A percentile compares a stretch with the other conserved stretches of the same genome.
phyloP scores from a whole-genome alignment of 257 asterid genomes.

The Nicotiana attenuata region DNA sequence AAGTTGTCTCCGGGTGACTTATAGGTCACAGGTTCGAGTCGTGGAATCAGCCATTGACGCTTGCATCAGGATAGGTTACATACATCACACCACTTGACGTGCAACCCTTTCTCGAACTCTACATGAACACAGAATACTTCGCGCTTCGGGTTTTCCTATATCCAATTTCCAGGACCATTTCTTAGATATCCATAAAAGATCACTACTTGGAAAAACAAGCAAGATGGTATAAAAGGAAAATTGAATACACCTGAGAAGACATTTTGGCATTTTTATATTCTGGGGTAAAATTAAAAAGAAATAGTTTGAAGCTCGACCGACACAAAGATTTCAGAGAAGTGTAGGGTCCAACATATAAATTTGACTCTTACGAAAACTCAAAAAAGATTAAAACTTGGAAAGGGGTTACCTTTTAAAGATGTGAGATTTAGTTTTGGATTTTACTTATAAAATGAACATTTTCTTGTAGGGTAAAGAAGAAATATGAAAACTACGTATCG shows the following conservation, averaged over 20 bases:
- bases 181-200: not conserved
- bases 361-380: slow-evolving; percentile 17
- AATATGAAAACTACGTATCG: slow-evolving; percentile 9
- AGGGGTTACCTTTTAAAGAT: not conserved
- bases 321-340: slow-evolving; percentile 23
- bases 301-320: slow-evolving; percentile 33
- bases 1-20: too few relatives aligned
- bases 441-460: not conserved
- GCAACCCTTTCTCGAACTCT: too few relatives aligned
- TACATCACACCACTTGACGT: too few relatives aligned
- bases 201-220: not conserved
- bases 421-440: not conserved
- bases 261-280: not conserved
- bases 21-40: too few relatives aligned
- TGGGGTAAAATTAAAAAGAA: not conserved
- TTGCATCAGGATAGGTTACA: too few relatives aligned
- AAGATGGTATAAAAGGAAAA: not conserved
- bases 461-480: slow-evolving; percentile 9
- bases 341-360: slow-evolving; percentile 30
- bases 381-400: not conserved
- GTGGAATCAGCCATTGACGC: too few relatives aligned
- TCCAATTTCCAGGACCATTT: not conserved
- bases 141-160: too few relatives aligned
- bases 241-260: not conserved
- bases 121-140: too few relatives aligned